Conservation (phyloP, 1,139 yeast genomes). For the Fermentozyma sake region DNA sequence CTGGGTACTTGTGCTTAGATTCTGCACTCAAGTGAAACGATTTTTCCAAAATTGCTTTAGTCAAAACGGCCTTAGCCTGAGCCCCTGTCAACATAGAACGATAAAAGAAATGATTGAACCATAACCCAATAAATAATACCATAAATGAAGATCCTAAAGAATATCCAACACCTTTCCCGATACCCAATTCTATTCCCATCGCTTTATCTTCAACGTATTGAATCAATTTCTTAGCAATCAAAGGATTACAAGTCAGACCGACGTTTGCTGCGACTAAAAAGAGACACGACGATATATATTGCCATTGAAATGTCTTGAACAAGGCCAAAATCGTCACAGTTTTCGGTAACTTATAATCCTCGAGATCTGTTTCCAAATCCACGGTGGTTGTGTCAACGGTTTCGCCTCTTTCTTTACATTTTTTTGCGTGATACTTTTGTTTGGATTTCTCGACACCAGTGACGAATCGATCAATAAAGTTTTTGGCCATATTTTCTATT, state of each 20-base stretch:
- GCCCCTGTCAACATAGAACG: constrained; percentile 47
- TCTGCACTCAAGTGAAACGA: constrained; percentile 26
- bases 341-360: constrained; percentile 14
- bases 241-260: constrained; percentile 17
- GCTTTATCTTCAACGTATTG: constrained; percentile 33
- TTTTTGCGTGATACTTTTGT: constrained; percentile 14
- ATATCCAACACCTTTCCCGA: constrained; percentile 32
- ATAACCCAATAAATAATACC: constrained; percentile 34
- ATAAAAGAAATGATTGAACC: constrained; percentile 60
- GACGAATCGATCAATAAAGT: constrained; percentile 23
- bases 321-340: constrained; percentile 16
- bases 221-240: constrained; percentile 41
- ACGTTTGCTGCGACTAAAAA: constrained; percentile 16
- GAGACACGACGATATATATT: constrained; percentile 19
- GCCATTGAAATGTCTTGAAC: constrained; percentile 25
- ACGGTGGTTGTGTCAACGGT: constrained; percentile 16
- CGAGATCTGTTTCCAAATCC: constrained; percentile 20
- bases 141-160: constrained; percentile 21
- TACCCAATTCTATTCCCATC: constrained; percentile 13
- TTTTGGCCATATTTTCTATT: constrained; percentile 31
- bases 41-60: constrained; percentile 29
- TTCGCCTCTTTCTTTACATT: constrained; percentile 24
- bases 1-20: constrained; percentile 24
- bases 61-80: constrained; percentile 30
- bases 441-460: constrained; percentile 16